phyloP scores from a whole-genome alignment of 129 eudicot genomes.

The Flaveria robusta region DNA sequence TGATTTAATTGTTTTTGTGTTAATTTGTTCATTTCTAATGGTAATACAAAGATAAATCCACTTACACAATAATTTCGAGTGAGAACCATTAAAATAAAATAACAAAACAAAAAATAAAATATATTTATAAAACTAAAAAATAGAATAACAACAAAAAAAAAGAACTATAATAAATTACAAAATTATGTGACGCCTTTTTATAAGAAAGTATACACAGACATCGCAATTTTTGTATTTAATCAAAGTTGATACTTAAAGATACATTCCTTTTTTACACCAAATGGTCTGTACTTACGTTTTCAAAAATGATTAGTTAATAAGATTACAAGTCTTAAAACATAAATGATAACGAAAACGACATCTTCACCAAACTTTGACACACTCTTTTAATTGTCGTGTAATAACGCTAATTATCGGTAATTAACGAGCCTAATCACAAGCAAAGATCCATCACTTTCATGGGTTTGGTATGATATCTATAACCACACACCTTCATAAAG shows the following conservation, averaged over 20 bases:
- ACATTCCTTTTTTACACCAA: neutral
- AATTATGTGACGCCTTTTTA: neutral
- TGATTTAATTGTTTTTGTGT: too few species aligned
- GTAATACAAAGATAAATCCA: too few species aligned
- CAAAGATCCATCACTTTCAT: slow-evolving; percentile 31
- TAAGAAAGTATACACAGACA: neutral
- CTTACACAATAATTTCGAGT: too few species aligned
- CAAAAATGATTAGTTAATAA: neutral
- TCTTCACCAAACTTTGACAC: slow-evolving; percentile 21
- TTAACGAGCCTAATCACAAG: slow-evolving; percentile 32
- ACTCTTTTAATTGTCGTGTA: neutral
- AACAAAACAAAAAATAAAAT: too few species aligned
- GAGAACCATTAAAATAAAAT: too few species aligned
- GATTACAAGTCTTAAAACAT: slow-evolving; percentile 16
- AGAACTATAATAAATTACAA: too few species aligned
- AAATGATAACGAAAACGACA: slow-evolving; percentile 22
- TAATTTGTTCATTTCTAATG: too few species aligned
- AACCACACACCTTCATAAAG: slow-evolving; percentile 25
- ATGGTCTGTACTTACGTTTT: neutral
- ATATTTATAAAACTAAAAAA: too few species aligned
- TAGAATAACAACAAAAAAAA: too few species aligned
- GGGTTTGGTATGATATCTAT: slow-evolving; percentile 30
- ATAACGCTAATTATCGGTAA: slow-evolving; percentile 16
- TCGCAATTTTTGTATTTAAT: neutral
- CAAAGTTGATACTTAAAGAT: neutral